These are phyloP conservation scores for Capniomyces stellatus DNA, from an alignment of 371 early-diverging fungal genomes.

Conservation along the genomic window DNA sequence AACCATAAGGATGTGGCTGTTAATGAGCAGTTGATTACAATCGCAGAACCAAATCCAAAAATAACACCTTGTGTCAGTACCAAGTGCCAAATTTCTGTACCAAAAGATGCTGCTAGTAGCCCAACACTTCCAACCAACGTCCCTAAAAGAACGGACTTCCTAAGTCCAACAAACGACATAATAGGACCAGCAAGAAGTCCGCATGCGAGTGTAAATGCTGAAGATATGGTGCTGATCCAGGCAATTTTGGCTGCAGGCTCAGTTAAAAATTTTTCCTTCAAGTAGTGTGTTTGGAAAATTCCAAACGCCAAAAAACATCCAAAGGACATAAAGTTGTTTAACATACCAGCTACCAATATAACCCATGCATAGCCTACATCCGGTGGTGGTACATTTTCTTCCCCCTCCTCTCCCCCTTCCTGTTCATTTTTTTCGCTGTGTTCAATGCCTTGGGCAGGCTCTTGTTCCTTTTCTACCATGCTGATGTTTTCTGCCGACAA, in stretches of 20 bases:
- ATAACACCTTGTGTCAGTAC: constrained; percentile 40
- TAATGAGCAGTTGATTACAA: constrained; percentile 15
- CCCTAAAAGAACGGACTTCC: constrained; percentile 29
- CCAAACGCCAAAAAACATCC: constrained; percentile 7
- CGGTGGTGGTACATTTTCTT: not conserved
- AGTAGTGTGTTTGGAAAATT: constrained; percentile 24
- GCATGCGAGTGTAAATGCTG: constrained; percentile 17
- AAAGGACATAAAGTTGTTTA: not conserved
- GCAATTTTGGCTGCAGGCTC: constrained; percentile 14
- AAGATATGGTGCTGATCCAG: constrained; percentile 20
- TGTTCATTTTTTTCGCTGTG: too few species aligned
- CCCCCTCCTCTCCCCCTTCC: too few species aligned
- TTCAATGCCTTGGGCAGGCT: too few species aligned
- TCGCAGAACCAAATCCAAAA: constrained; percentile 36
- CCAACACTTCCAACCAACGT: constrained; percentile 19
- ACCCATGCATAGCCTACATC: constrained; percentile 5
- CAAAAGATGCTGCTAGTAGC: constrained; percentile 33
- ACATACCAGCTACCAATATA: not conserved
- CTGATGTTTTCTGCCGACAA: too few species aligned
- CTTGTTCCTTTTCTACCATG: too few species aligned
- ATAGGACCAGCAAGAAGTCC: constrained; percentile 28
- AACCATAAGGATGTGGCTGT: constrained; percentile 1
- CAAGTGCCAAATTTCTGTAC: constrained; percentile 36
- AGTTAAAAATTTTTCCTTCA: constrained; percentile 11
- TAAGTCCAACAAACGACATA: constrained; percentile 32